phyloP scores from a whole-genome alignment of 2,329 filamentous ascomycete species.

The Xylaria polymorpha region DNA sequence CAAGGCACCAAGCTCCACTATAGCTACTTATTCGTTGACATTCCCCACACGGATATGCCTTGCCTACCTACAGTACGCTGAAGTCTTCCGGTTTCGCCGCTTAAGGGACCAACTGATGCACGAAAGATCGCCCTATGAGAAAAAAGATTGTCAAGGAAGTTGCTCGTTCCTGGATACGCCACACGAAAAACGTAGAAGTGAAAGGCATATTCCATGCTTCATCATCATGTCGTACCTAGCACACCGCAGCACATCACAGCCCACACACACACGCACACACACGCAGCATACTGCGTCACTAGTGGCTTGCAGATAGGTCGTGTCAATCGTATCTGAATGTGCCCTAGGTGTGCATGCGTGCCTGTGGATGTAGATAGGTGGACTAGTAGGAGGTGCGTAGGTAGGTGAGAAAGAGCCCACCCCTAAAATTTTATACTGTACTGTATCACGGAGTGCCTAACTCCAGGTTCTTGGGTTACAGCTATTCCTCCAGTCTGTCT shows the following conservation, averaged over 20 bases:
- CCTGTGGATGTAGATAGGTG: slow-evolving; percentile 5
- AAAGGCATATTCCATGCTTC: slow-evolving; percentile 16
- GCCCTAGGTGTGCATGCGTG: slow-evolving; percentile 14
- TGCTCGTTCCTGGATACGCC: slow-evolving; percentile 19
- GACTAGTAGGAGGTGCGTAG: background rate
- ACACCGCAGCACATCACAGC: slow-evolving; percentile 1
- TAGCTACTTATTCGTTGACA: background rate
- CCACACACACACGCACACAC: slow-evolving; percentile 22
- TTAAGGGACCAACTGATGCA: background rate
- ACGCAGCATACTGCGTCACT: slow-evolving; percentile 21
- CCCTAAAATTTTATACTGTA: background rate
- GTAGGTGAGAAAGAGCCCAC: slow-evolving; percentile 10
- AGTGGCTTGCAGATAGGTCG: slow-evolving; percentile 25
- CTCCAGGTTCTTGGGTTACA: slow-evolving; percentile 23
- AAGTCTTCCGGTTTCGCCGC: background rate
- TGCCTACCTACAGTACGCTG: background rate
- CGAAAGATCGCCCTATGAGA: background rate
- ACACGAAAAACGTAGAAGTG: slow-evolving; percentile 6
- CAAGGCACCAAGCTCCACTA: background rate
- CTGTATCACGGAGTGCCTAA: slow-evolving; percentile 32
- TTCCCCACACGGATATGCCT: background rate
- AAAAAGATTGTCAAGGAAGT: slow-evolving; percentile 3
- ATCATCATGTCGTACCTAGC: background rate
- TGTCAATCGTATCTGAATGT: slow-evolving; percentile 19
- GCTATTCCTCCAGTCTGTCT: background rate